A percentile compares a stretch with the other conserved stretches of the same genome.
These are phyloP conservation scores for Xylaria flabelliformis DNA, from an alignment of 495 filamentous ascomycete genomes.

Conservation along the genomic window DNA sequence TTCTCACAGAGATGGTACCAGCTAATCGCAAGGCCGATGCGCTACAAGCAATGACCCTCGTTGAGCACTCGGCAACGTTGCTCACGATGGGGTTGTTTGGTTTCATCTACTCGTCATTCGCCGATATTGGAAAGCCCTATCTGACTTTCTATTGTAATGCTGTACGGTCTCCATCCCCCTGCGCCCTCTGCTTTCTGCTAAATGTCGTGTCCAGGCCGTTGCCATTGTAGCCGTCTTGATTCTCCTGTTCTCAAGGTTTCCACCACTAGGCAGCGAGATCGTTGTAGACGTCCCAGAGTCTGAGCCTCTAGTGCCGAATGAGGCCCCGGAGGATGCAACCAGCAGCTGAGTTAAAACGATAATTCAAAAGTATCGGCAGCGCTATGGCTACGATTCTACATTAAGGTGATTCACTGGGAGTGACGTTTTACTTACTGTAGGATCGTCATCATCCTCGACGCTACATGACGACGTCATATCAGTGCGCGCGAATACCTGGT, in stretches of 20 bases:
- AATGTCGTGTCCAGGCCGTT: conserved; percentile 36
- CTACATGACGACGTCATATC: neutral
- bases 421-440: neutral
- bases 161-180: conserved; percentile 35
- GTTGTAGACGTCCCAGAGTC: conserved; percentile 19
- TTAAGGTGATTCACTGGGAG: neutral
- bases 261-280: conserved; percentile 46
- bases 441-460: neutral
- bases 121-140: conserved; percentile 51
- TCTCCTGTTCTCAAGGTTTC: conserved; percentile 53
- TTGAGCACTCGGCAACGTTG: conserved; percentile 58
- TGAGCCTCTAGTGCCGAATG: neutral
- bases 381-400: neutral
- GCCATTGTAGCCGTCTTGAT: conserved; percentile 52
- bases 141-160: conserved; percentile 59
- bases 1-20: conserved; percentile 60
- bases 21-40: conserved; percentile 54
- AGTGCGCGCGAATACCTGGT: neutral
- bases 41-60: conserved; percentile 56
- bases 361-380: neutral
- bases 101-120: conserved; percentile 55
- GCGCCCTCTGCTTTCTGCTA: neutral
- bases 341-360: neutral
- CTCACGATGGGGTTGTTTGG: conserved; percentile 58
- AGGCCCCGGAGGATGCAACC: neutral